A percentile compares a stretch with the other conserved stretches of the same genome.
phyloP scores from a whole-genome alignment of 495 filamentous ascomycete genomes.

The Tuber calosporum region DNA sequence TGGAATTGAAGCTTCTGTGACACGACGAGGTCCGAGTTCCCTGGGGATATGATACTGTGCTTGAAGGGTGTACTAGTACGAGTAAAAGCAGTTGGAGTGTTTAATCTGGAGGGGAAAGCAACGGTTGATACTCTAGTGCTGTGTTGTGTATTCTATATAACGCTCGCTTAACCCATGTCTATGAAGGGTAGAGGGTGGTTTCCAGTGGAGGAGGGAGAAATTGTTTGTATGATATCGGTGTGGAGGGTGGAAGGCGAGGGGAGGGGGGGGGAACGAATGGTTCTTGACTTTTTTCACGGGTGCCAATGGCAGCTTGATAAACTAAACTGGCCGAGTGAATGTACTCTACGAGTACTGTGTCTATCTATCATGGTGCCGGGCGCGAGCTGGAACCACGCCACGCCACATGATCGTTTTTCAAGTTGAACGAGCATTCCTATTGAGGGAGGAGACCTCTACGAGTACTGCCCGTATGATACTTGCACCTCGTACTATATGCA shows the following conservation, averaged over 20 bases:
- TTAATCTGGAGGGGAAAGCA: slow-evolving; percentile 28
- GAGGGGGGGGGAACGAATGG: not conserved
- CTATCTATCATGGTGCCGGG: too few species aligned
- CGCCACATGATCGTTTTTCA: not conserved
- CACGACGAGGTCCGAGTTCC: slow-evolving; percentile 13
- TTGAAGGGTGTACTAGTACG: slow-evolving; percentile 11
- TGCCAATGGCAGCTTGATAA: not conserved
- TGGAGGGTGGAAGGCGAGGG: not conserved
- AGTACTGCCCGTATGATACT: too few species aligned
- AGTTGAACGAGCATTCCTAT: not conserved
- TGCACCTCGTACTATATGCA: too few species aligned
- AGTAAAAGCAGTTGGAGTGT: slow-evolving; percentile 7
- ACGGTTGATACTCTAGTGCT: slow-evolving; percentile 19
- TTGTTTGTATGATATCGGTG: not conserved
- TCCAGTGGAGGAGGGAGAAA: not conserved
- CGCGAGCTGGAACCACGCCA: not conserved
- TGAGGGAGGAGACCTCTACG: not conserved
- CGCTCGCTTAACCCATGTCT: slow-evolving; percentile 20
- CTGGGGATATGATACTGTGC: not conserved
- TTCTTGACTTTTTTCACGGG: not conserved
- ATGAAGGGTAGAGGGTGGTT: slow-evolving; percentile 15
- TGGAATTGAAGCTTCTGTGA: slow-evolving; percentile 14
- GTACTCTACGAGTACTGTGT: too few species aligned
- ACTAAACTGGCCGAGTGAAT: too few species aligned
- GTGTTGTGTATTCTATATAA: slow-evolving; percentile 5